Evolutionary conservation across 768 basidiomycete genomes (phyloP), one percentile per base, ranked within the genome.

Genomic region (Saitozyma sp.): DNA sequence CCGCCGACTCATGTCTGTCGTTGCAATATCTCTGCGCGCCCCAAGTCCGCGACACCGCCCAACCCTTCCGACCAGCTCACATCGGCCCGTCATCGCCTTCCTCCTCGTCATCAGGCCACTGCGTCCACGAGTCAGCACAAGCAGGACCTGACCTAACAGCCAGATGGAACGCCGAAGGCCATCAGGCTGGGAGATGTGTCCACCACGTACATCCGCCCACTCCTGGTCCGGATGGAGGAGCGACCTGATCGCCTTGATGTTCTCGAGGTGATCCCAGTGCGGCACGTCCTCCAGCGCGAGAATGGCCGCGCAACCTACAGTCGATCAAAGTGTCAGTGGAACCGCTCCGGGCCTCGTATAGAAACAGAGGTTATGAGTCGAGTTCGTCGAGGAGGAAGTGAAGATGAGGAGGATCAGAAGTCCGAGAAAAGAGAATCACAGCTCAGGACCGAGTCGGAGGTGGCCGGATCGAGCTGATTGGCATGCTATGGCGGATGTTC

Each of bases 231-330:
- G 61, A 38, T 20, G 43, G 16, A 62, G 49, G 8, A 55, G 37
- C n/a, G 46, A 14, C 40, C 61, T 41, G 16, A 62, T 46, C 8
- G 53, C 48, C 4, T 42, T 37, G 38, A 62, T 62, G 39, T 56
- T 48, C 29, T 55, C 42, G 9, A 62, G 53, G 39, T 55, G 54
- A 16, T 62, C 61, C 61, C 61, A 62, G 39, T 62, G 53, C 7
- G 53, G 61, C 9, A 45, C 45, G 11, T 39, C 38, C 20, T 43
- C 9, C 10, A 62, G 20, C 17, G 53, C 54, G 39, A 62, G 39
- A 38, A 62, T 56, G 19, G 20, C 51, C 16, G 41, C 61, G 40
- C 61, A 62, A 2, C 53, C 61, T 62, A 43, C 29, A 29, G 29
- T 2, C 29, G 29, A 29, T 29, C 2, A 29, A 29, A 29, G 2